These are phyloP conservation scores for Fusarium sp. DNA, from an alignment of 2,329 filamentous ascomycete species.

Conservation along the genomic window DNA sequence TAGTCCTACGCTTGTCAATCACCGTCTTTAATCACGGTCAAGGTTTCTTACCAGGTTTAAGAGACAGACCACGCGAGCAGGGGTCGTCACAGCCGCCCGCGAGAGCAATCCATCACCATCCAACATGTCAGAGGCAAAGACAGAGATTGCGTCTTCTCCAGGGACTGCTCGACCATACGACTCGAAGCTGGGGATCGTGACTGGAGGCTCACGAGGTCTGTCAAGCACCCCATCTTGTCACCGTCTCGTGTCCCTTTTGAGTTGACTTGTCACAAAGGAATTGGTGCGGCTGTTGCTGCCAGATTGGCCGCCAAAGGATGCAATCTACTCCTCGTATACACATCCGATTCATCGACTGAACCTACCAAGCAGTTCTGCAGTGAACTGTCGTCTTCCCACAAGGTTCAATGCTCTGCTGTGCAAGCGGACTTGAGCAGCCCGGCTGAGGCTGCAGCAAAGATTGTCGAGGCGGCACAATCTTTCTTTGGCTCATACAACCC, in stretches of 20 bases:
- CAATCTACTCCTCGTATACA: conserved; percentile 70
- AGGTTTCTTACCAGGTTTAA: background rate
- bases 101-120: background rate
- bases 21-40: background rate
- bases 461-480: conserved; percentile 46
- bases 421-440: conserved; percentile 48
- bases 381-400: conserved; percentile 59
- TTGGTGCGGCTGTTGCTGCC: conserved; percentile 69
- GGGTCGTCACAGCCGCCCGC: background rate
- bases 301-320: conserved; percentile 71
- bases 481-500: conserved; percentile 44
- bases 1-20: background rate
- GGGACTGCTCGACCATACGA: conserved; percentile 44
- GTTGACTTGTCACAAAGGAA: conserved; percentile 56
- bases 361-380: conserved; percentile 60
- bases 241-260: background rate
- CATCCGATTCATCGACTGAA: conserved; percentile 64
- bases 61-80: background rate
- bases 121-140: conserved; percentile 42
- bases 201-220: conserved; percentile 50
- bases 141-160: conserved; percentile 16
- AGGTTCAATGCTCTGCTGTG: conserved; percentile 44
- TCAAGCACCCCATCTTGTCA: background rate
- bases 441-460: conserved; percentile 40
- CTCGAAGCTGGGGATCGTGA: conserved; percentile 50